phyloP scores from a whole-genome alignment of 2,329 filamentous ascomycete genomes.

The Xylariaceae sp. region DNA sequence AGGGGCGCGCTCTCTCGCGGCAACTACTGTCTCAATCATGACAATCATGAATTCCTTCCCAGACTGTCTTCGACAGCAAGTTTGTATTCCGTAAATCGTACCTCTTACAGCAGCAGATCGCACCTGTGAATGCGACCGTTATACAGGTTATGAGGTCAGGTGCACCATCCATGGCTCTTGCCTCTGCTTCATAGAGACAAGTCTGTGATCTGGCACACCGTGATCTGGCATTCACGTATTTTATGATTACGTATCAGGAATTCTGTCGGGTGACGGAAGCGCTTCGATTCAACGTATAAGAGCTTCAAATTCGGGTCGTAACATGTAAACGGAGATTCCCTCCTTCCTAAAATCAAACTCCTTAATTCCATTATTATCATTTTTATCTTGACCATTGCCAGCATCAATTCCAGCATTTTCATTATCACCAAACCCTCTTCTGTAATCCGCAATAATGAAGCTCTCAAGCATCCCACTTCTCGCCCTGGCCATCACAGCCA shows the following conservation, averaged over 20 bases:
- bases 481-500: constrained; percentile 21
- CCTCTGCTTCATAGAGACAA: too few relatives aligned
- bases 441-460: constrained; percentile 25
- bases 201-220: not conserved
- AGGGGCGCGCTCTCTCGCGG: too few relatives aligned
- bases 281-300: not conserved
- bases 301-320: not conserved
- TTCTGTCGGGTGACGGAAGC: not conserved
- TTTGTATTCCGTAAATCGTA: too few relatives aligned
- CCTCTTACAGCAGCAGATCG: too few relatives aligned
- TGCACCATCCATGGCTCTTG: too few relatives aligned
- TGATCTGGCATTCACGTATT: not conserved
- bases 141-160: too few relatives aligned
- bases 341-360: not conserved
- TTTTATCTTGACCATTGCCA: not conserved
- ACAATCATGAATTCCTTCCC: too few relatives aligned
- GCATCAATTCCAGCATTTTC: too few relatives aligned
- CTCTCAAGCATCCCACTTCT: constrained; percentile 25
- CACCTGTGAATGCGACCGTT: too few relatives aligned
- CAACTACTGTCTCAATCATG: too few relatives aligned
- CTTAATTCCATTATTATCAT: not conserved
- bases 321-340: not conserved
- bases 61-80: too few relatives aligned
- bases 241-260: not conserved
- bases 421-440: too few relatives aligned